These are phyloP conservation scores for Fraxinus ornus DNA, from an alignment of 305 asterid genomes.

Conservation along the genomic window DNA sequence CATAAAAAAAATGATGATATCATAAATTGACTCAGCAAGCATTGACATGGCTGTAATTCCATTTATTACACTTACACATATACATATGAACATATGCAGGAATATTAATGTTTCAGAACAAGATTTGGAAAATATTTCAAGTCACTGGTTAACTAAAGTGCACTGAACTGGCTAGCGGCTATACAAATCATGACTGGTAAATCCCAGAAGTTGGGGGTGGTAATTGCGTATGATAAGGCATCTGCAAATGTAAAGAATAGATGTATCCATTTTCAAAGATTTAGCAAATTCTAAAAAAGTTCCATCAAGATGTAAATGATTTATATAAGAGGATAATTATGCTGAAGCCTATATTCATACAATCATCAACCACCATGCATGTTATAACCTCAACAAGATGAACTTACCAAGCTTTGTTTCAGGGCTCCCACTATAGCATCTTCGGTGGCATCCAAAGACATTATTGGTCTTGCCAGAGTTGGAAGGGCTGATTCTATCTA, in stretches of 20 bases:
- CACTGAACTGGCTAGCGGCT: background rate
- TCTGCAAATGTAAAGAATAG: background rate
- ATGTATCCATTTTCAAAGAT: background rate
- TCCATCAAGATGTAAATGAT: background rate
- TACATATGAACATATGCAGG: background rate
- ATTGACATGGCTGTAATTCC: background rate
- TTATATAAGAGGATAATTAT: background rate
- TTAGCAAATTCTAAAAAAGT: background rate
- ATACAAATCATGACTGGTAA: background rate
- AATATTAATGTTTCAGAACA: background rate
- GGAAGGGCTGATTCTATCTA: conserved; percentile 97
- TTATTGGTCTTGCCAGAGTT: conserved; percentile 85
- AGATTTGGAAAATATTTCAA: background rate
- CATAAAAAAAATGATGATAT: background rate
- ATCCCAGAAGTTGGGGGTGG: background rate
- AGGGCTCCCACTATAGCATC: conserved; percentile 90
- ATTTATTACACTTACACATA: background rate
- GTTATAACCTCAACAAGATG: conserved; percentile 19
- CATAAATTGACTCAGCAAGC: background rate
- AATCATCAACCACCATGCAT: conserved; percentile 16
- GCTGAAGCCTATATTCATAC: background rate
- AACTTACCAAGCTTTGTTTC: conserved; percentile 92
- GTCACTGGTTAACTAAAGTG: background rate
- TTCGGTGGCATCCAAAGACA: conserved; percentile 95
- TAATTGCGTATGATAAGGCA: background rate